phyloP scores from a whole-genome alignment of 805 yeast species.

The Saccharomyces jurei region DNA sequence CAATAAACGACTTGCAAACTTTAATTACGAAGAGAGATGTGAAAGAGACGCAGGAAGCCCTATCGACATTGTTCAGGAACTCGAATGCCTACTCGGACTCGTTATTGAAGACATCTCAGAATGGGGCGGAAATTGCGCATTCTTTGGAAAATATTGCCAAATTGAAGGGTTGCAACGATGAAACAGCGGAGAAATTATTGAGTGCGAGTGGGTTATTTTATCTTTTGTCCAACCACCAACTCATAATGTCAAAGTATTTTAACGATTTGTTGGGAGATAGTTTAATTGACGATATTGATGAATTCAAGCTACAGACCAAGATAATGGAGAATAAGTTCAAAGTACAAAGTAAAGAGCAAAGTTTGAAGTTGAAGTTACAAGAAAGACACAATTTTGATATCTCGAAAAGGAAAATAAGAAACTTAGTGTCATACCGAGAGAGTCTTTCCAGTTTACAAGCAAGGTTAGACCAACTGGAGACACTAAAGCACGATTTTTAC shows the following conservation, averaged over 20 bases:
- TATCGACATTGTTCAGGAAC: slow-evolving; percentile 40
- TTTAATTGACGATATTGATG: slow-evolving; percentile 36
- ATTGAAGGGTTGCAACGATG: slow-evolving; percentile 51
- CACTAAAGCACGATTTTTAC: slow-evolving; percentile 66
- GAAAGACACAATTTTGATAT: slow-evolving; percentile 55
- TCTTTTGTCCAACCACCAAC: slow-evolving; percentile 69
- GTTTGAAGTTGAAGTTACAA: slow-evolving; percentile 45
- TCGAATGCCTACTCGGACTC: slow-evolving; percentile 39
- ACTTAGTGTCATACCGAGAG: slow-evolving; percentile 57
- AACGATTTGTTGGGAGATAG: slow-evolving; percentile 50
- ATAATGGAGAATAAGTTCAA: slow-evolving; percentile 48
- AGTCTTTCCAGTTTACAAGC: slow-evolving; percentile 60
- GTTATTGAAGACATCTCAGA: slow-evolving; percentile 36
- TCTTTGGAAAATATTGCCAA: slow-evolving; percentile 59
- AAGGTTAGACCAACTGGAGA: slow-evolving; percentile 73
- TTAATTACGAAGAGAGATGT: slow-evolving; percentile 56
- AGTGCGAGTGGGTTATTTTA: slow-evolving; percentile 73
- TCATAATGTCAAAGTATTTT: slow-evolving; percentile 53
- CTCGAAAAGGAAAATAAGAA: slow-evolving; percentile 52
- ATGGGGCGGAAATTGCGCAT: slow-evolving; percentile 64
- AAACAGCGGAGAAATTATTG: slow-evolving; percentile 51
- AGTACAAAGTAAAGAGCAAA: slow-evolving; percentile 42
- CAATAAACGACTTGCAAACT: slow-evolving; percentile 52
- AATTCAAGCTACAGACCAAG: slow-evolving; percentile 37
- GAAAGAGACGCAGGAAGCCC: slow-evolving; percentile 39